Percentiles rank a stretch among this genome's conserved stretches.
Conservation (phyloP, 805 yeast species). For the Nakazawaea holstii region DNA sequence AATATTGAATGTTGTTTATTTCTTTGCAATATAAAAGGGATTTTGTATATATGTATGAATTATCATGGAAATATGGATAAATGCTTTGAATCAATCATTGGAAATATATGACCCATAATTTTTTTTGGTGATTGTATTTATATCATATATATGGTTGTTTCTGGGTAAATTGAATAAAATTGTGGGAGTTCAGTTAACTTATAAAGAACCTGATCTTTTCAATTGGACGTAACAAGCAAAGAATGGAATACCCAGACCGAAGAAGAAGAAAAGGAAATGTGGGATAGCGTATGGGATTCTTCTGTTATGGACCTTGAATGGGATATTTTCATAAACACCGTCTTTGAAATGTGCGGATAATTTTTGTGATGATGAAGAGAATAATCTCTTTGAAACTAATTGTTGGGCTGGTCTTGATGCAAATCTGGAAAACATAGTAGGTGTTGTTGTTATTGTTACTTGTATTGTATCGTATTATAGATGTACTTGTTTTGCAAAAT, state of each 20-base stretch:
- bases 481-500: too few species aligned
- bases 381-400: conserved; percentile 32
- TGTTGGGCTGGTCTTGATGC: conserved; percentile 17
- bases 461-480: neutral
- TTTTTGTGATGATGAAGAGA: conserved; percentile 49
- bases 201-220: conserved; percentile 74
- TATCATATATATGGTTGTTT: neutral
- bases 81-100: too few species aligned
- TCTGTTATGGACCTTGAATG: conserved; percentile 92
- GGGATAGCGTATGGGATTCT: conserved; percentile 80
- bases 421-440: conserved; percentile 24
- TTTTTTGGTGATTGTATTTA: neutral
- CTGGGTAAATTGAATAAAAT: neutral
- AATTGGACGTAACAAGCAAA: conserved; percentile 73
- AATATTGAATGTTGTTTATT: neutral
- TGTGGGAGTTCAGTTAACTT: too few species aligned
- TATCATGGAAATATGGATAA: too few species aligned
- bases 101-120: too few species aligned
- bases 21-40: neutral
- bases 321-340: conserved; percentile 89
- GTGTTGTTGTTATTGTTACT: neutral
- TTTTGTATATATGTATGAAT: too few species aligned
- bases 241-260: conserved; percentile 75
- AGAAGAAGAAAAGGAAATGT: conserved; percentile 69
- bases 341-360: conserved; percentile 51